These are phyloP conservation scores for Boletus speciosus DNA, from an alignment of 768 basidiomycete species.

Conservation along the genomic window DNA sequence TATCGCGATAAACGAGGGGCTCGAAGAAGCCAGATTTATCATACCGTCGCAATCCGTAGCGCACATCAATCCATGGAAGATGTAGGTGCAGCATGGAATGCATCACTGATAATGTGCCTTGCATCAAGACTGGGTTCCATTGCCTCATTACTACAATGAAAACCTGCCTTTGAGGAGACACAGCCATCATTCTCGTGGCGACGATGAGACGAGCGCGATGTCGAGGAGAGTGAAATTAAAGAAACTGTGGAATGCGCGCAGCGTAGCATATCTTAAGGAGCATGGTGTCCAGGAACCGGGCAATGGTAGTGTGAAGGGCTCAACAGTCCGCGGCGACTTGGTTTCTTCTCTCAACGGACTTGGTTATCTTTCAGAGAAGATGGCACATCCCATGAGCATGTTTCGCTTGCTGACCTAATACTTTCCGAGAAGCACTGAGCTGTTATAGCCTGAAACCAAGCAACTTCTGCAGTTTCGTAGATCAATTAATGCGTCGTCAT, in stretches of 20 bases:
- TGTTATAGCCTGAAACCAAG: not conserved
- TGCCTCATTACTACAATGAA: slow-evolving; percentile 26
- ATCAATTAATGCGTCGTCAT: slow-evolving; percentile 1
- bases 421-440: not conserved
- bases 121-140: slow-evolving; percentile 19
- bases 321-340: slow-evolving; percentile 13
- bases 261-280: slow-evolving; percentile 2
- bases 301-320: slow-evolving; percentile 1
- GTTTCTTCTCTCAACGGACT: slow-evolving; percentile 6
- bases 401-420: slow-evolving; percentile 14
- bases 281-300: not conserved
- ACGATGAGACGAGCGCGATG: slow-evolving; percentile 5
- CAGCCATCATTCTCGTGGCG: slow-evolving; percentile 9
- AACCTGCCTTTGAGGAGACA: slow-evolving; percentile 19
- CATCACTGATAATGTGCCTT: slow-evolving; percentile 12
- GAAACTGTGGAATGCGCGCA: slow-evolving; percentile 8
- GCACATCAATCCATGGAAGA: slow-evolving; percentile 17
- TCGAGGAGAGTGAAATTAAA: slow-evolving; percentile 7
- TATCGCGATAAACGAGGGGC: slow-evolving; percentile 17
- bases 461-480: not conserved
- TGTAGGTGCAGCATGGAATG: slow-evolving; percentile 6
- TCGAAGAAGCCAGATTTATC: slow-evolving; percentile 4
- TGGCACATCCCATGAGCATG: not conserved
- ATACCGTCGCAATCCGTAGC: slow-evolving; percentile 1
- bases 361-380: slow-evolving; percentile 18